Evolutionary conservation across 805 yeast genomes (phyloP).

Genomic region (Candida pini): DNA sequence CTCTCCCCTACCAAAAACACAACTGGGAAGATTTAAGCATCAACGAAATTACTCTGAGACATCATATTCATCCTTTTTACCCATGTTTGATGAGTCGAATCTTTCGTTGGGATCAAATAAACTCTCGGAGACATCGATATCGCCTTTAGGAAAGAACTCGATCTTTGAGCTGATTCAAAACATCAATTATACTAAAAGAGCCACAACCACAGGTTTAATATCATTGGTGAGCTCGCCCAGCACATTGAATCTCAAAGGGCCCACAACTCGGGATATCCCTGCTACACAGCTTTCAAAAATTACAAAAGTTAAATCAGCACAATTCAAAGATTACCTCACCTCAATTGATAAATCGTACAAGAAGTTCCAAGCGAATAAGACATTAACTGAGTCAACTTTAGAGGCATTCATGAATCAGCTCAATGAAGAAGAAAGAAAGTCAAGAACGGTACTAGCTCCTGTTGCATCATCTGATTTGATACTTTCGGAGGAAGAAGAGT

Average conservation of each 20-base stretch:
- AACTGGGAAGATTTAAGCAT: slow-evolving; percentile 8
- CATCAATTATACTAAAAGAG: slow-evolving; percentile 35
- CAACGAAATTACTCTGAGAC: slow-evolving; percentile 20
- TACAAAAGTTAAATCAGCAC: slow-evolving; percentile 36
- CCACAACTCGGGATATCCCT: slow-evolving; percentile 81
- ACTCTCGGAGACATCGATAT: slow-evolving; percentile 33
- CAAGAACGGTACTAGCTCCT: slow-evolving; percentile 3
- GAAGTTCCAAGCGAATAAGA: slow-evolving; percentile 36
- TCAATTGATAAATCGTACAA: slow-evolving; percentile 40
- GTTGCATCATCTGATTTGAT: slow-evolving; percentile 7
- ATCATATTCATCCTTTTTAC: slow-evolving; percentile 22
- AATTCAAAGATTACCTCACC: slow-evolving; percentile 39
- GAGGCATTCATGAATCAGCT: slow-evolving; percentile 28
- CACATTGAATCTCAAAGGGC: slow-evolving; percentile 49
- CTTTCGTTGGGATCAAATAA: slow-evolving; percentile 35
- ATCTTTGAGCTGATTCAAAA: slow-evolving; percentile 70
- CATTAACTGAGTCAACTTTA: slow-evolving; percentile 38
- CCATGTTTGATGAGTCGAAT: slow-evolving; percentile 32
- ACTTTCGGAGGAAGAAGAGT: slow-evolving; percentile 18
- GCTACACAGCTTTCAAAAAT: slow-evolving; percentile 61
- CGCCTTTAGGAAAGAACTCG: slow-evolving; percentile 69
- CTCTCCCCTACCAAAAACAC: slow-evolving; percentile 3
- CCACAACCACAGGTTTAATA: slow-evolving; percentile 26
- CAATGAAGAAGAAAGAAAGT: slow-evolving; percentile 18
- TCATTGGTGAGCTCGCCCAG: slow-evolving; percentile 31